phyloP scores from a whole-genome alignment of 2,329 filamentous ascomycete genomes.

The Zymoseptoria pseudotritici region DNA sequence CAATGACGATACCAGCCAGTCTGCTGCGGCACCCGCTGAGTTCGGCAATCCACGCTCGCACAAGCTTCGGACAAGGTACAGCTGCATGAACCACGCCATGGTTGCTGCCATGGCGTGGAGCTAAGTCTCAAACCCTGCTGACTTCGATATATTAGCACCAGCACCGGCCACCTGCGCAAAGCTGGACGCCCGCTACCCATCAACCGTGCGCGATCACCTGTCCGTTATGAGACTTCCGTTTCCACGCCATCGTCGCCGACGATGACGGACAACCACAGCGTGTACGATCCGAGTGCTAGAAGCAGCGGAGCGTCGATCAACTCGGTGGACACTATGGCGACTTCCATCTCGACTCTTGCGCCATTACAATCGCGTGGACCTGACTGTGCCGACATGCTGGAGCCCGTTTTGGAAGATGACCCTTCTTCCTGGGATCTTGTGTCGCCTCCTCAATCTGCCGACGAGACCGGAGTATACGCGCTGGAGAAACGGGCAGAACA shows the following conservation, averaged over 20 bases:
- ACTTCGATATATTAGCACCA: neutral
- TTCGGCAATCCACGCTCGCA: constrained; percentile 2
- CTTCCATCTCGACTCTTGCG: constrained; percentile 30
- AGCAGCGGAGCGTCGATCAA: constrained; percentile 30
- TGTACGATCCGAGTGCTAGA: constrained; percentile 21
- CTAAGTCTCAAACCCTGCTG: neutral
- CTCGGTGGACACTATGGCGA: constrained; percentile 31
- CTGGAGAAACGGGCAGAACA: constrained; percentile 59
- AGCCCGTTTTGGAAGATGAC: constrained; percentile 46
- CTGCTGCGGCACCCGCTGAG: constrained; percentile 6
- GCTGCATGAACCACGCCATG: neutral
- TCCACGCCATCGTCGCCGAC: constrained; percentile 10
- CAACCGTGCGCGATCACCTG: neutral
- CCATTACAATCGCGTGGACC: constrained; percentile 40
- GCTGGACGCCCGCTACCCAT: constrained; percentile 4
- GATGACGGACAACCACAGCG: constrained; percentile 9
- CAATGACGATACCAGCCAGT: constrained; percentile 17
- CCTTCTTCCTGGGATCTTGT: constrained; percentile 49
- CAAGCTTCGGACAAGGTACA: neutral
- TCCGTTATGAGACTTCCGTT: constrained; percentile 1
- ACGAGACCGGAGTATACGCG: constrained; percentile 38
- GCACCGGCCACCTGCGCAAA: constrained; percentile 2
- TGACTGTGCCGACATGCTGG: constrained; percentile 35
- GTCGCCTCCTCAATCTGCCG: constrained; percentile 29
- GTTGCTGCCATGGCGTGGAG: neutral